A percentile compares a stretch with the other conserved stretches of the same genome.
These are phyloP conservation scores for Selaginella tamariscina DNA, from an alignment of 75 land plant species.

Conservation along the genomic window DNA sequence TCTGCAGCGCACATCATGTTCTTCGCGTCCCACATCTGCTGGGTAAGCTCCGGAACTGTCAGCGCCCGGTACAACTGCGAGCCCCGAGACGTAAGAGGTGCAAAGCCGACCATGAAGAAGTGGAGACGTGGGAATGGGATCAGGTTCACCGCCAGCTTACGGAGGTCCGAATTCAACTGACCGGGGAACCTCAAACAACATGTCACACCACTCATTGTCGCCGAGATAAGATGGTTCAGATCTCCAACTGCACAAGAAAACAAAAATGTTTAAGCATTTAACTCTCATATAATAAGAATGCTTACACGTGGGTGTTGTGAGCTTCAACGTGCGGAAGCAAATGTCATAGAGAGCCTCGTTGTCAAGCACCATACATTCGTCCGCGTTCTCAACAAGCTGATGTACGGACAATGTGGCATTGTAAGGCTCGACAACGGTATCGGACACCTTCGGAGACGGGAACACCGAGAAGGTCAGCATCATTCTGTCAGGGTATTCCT, in stretches of 20 bases:
- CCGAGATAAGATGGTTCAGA: not conserved
- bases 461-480: not conserved
- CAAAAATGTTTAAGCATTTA: too few relatives aligned
- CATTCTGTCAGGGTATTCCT: not conserved
- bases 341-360: not conserved
- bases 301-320: not conserved
- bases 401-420: not conserved
- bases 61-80: not conserved
- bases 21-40: not conserved
- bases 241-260: slow-evolving; percentile 1
- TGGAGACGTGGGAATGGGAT: not conserved
- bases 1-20: not conserved
- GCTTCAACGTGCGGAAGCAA: not conserved
- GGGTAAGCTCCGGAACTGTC: not conserved
- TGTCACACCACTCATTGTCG: not conserved
- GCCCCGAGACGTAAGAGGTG: not conserved
- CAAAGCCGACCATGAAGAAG: slow-evolving; percentile 1
- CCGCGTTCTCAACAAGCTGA: not conserved
- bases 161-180: not conserved
- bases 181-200: not conserved
- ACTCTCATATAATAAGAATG: too few relatives aligned
- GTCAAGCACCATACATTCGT: not conserved
- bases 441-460: not conserved
- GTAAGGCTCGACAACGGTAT: not conserved
- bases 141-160: not conserved